Conservation (phyloP, 2,329 filamentous ascomycete genomes). For the Xylariaceae sp. region DNA sequence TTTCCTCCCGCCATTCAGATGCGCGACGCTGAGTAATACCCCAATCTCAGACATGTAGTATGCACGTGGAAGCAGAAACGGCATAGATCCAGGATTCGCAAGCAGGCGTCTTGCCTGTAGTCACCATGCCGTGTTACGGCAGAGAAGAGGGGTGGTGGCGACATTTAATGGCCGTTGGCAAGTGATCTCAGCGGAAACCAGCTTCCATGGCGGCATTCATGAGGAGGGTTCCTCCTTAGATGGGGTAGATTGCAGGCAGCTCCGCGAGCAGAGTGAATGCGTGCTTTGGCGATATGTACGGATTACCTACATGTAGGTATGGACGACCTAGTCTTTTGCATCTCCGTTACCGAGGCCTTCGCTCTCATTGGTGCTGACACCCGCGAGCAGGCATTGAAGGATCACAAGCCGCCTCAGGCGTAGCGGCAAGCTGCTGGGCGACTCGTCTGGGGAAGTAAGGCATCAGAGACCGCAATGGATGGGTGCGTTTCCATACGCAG, state of each 20-base stretch:
- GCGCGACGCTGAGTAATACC: not conserved
- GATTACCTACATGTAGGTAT: too few relatives aligned
- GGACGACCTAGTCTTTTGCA: too few relatives aligned
- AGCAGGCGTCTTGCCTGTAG: conserved; percentile 15
- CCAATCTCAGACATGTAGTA: conserved; percentile 8
- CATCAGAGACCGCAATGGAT: conserved; percentile 8
- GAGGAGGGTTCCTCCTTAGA: too few relatives aligned
- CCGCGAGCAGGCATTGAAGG: not conserved
- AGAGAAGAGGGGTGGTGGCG: conserved; percentile 12
- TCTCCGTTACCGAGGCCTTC: too few relatives aligned
- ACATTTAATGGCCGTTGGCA: conserved; percentile 10
- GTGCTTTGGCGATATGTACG: too few relatives aligned
- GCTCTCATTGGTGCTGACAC: too few relatives aligned
- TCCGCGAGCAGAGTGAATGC: too few relatives aligned
- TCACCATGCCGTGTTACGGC: conserved; percentile 23
- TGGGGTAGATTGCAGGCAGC: too few relatives aligned
- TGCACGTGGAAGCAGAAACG: conserved; percentile 25
- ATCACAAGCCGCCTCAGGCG: conserved; percentile 2
- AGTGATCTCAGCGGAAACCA: conserved; percentile 2
- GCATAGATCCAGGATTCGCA: conserved; percentile 20
- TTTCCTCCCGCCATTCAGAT: too few relatives aligned
- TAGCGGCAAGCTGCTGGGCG: conserved; percentile 5
- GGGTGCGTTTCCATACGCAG: not conserved
- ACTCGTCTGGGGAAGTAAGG: conserved; percentile 1
- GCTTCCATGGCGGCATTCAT: too few relatives aligned